Conservation (phyloP, 306 rosid species). For the Lupinus albus region DNA sequence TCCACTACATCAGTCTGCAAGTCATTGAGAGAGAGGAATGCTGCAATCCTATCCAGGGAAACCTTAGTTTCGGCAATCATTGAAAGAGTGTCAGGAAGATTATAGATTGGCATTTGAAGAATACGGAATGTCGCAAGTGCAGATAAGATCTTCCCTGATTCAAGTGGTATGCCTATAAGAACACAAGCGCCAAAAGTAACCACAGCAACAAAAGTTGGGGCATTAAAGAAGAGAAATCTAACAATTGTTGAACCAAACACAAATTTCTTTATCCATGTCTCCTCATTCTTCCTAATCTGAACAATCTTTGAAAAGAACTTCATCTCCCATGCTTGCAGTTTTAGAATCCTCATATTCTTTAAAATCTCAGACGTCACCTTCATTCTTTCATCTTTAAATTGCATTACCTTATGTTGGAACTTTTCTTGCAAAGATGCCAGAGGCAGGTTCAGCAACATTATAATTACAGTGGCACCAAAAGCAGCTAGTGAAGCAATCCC, state of each 20-base stretch:
- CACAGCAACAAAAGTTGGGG: conserved; percentile 76
- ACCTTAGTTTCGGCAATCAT: conserved; percentile 79
- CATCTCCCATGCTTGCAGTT: conserved; percentile 93
- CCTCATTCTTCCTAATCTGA: conserved; percentile 62
- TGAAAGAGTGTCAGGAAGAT: conserved; percentile 70
- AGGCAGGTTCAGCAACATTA: conserved; percentile 75
- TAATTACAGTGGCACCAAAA: conserved; percentile 59
- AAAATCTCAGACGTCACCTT: conserved; percentile 76
- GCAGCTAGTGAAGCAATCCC: conserved; percentile 81
- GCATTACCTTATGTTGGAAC: conserved; percentile 78
- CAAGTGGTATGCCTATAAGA: conserved; percentile 80
- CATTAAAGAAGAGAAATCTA: conserved; percentile 61
- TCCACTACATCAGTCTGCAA: conserved; percentile 61
- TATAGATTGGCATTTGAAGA: conserved; percentile 77
- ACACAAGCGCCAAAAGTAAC: conserved; percentile 76
- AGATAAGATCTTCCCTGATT: conserved; percentile 84
- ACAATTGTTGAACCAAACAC: conserved; percentile 50
- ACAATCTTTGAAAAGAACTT: conserved; percentile 74
- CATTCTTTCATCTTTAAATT: conserved; percentile 82
- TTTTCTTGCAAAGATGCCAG: conserved; percentile 65
- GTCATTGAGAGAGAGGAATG: conserved; percentile 73
- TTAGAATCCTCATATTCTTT: conserved; percentile 83
- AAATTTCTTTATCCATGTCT: conserved; percentile 66
- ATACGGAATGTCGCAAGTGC: conserved; percentile 82
- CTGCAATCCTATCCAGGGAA: conserved; percentile 75